These are phyloP conservation scores for Verruconis gallopava DNA, from an alignment of 2,329 filamentous ascomycete species.

Conservation along the genomic window DNA sequence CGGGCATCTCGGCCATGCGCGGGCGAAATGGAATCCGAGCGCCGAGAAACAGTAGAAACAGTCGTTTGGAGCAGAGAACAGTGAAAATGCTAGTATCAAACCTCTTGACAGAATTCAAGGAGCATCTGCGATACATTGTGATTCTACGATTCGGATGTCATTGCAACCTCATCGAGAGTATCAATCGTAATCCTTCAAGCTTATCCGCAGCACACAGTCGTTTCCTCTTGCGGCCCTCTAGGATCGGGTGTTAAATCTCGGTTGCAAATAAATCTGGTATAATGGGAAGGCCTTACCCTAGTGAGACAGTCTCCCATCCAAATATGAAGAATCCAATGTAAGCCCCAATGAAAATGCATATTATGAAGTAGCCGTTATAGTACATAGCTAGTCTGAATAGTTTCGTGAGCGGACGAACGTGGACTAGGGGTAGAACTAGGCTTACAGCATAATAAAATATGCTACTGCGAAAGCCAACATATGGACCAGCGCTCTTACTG, in stretches of 20 bases:
- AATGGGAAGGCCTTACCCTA: conserved; percentile 4
- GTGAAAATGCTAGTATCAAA: too few relatives aligned
- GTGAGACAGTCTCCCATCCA: conserved; percentile 44
- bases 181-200: too few relatives aligned
- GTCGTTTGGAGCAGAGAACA: too few relatives aligned
- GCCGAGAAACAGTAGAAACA: too few relatives aligned
- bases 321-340: conserved; percentile 62
- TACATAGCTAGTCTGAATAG: conserved; percentile 41
- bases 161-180: too few relatives aligned
- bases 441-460: conserved; percentile 61
- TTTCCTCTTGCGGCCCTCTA: conserved; percentile 6
- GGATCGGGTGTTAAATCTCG: not conserved
- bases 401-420: not conserved
- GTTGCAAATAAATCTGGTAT: not conserved
- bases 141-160: too few relatives aligned
- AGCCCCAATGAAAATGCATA: conserved; percentile 67
- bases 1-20: too few relatives aligned
- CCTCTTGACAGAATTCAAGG: too few relatives aligned
- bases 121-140: too few relatives aligned
- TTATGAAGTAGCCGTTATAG: conserved; percentile 60
- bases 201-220: conserved; percentile 10
- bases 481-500: conserved; percentile 52
- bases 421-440: conserved; percentile 14
- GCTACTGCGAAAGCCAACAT: conserved; percentile 60
- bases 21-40: too few relatives aligned